Percentiles rank a stretch among this genome's conserved stretches.
phyloP scores from a whole-genome alignment of 1,139 yeast genomes.

The Suhomyces atakaporum region DNA sequence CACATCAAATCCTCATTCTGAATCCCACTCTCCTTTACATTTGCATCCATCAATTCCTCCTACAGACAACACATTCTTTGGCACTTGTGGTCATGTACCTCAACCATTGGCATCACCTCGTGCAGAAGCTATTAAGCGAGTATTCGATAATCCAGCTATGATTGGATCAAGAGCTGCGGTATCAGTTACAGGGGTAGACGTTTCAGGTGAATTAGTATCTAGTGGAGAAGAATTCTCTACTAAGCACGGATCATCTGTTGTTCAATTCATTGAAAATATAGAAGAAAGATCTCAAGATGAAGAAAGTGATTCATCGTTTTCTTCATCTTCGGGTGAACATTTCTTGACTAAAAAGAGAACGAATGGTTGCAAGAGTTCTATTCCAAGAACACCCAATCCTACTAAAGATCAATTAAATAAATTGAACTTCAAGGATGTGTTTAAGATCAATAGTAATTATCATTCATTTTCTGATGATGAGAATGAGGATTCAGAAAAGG shows the following conservation, averaged over 20 bases:
- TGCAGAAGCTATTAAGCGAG: slow-evolving; percentile 49
- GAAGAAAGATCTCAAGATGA: slow-evolving; percentile 21
- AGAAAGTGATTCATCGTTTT: slow-evolving; percentile 12
- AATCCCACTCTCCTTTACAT: slow-evolving; percentile 7
- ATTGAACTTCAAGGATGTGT: slow-evolving; percentile 38
- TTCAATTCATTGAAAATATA: slow-evolving; percentile 28
- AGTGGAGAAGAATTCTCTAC: slow-evolving; percentile 12
- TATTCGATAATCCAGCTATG: slow-evolving; percentile 50
- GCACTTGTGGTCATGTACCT: slow-evolving; percentile 4
- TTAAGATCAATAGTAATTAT: slow-evolving; percentile 21
- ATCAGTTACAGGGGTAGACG: slow-evolving; percentile 15
- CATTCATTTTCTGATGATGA: slow-evolving; percentile 20
- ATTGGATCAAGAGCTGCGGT: slow-evolving; percentile 16
- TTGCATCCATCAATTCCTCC: slow-evolving; percentile 4
- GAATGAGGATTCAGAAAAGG: slow-evolving; percentile 20
- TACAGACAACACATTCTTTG: slow-evolving; percentile 8
- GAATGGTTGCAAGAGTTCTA: slow-evolving; percentile 15
- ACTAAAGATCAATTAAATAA: slow-evolving; percentile 17
- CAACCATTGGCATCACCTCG: slow-evolving; percentile 28
- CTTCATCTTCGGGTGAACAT: slow-evolving; percentile 16
- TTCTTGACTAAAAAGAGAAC: slow-evolving; percentile 8
- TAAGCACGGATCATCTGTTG: slow-evolving; percentile 12
- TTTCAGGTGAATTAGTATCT: slow-evolving; percentile 15
- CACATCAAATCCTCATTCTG: background rate
- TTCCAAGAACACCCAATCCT: slow-evolving; percentile 37